phyloP scores from a whole-genome alignment of 2,329 filamentous ascomycete genomes.

The Hypoxylon sp. region DNA sequence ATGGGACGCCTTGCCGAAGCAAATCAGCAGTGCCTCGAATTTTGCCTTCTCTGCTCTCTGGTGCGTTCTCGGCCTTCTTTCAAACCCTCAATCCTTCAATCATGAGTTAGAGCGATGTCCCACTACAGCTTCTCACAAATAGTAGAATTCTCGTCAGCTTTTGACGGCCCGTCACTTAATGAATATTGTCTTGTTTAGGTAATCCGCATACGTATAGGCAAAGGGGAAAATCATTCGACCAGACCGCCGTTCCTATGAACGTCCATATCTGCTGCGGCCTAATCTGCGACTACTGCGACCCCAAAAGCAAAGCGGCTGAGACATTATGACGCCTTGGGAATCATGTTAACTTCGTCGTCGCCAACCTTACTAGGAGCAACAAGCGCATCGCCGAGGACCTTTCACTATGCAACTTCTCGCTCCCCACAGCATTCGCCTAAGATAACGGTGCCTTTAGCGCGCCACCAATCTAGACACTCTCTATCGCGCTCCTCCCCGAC shows the following conservation, averaged over 20 bases:
- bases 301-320: conserved; percentile 34
- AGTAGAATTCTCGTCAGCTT: conserved; percentile 31
- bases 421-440: conserved; percentile 61
- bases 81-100: conserved; percentile 35
- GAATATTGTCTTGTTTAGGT: conserved; percentile 13
- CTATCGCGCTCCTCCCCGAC: conserved; percentile 54
- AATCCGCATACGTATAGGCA: conserved; percentile 18
- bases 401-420: conserved; percentile 64
- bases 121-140: conserved; percentile 36
- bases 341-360: conserved; percentile 73
- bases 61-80: conserved; percentile 40
- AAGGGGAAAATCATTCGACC: conserved; percentile 28
- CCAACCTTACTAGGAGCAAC: conserved; percentile 66
- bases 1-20: conserved; percentile 32
- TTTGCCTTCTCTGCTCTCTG: conserved; percentile 35
- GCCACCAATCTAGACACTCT: conserved; percentile 58
- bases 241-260: conserved; percentile 37
- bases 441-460: conserved; percentile 60
- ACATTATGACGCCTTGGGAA: conserved; percentile 65
- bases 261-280: conserved; percentile 34
- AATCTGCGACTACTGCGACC: conserved; percentile 28
- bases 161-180: conserved; percentile 31
- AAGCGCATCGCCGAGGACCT: conserved; percentile 67
- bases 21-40: conserved; percentile 38
- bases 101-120: conserved; percentile 39